Conservation (phyloP, 805 yeast genomes). For the Candida insectorum region DNA sequence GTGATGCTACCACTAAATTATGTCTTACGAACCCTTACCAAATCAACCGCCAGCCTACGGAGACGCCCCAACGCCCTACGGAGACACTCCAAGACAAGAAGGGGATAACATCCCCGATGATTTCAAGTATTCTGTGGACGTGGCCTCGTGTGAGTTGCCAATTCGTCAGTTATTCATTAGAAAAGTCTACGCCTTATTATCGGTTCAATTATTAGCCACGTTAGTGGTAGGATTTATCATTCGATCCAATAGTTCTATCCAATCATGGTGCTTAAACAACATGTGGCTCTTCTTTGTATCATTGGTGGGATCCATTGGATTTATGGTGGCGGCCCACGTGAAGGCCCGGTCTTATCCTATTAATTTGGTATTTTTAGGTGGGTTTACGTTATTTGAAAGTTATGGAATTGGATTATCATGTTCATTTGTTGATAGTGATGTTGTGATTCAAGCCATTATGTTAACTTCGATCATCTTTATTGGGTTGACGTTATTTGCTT, state of each 20-base stretch:
- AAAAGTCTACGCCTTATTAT: conserved; percentile 72
- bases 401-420: conserved; percentile 68
- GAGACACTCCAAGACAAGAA: too few species aligned
- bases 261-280: conserved; percentile 54
- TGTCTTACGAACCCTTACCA: too few species aligned
- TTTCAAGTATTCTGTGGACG: conserved; percentile 76
- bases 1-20: too few species aligned
- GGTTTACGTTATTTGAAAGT: conserved; percentile 74
- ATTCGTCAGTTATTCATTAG: conserved; percentile 73
- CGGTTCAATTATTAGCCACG: conserved; percentile 62
- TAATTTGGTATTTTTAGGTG: conserved; percentile 55
- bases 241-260: conserved; percentile 40
- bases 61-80: too few species aligned
- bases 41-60: too few species aligned
- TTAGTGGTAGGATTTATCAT: conserved; percentile 54
- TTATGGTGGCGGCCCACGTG: conserved; percentile 59
- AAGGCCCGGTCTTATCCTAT: conserved; percentile 68
- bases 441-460: conserved; percentile 67
- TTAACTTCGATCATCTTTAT: conserved; percentile 67
- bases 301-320: conserved; percentile 56
- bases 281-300: conserved; percentile 59
- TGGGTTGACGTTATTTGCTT: conserved; percentile 75
- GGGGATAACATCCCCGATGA: conserved; percentile 78
- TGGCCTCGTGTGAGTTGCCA: conserved; percentile 72
- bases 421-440: conserved; percentile 55